These are phyloP conservation scores for Zelopaecilomyces penicillatus DNA, from an alignment of 2,329 filamentous ascomycete species.

Conservation along the genomic window DNA sequence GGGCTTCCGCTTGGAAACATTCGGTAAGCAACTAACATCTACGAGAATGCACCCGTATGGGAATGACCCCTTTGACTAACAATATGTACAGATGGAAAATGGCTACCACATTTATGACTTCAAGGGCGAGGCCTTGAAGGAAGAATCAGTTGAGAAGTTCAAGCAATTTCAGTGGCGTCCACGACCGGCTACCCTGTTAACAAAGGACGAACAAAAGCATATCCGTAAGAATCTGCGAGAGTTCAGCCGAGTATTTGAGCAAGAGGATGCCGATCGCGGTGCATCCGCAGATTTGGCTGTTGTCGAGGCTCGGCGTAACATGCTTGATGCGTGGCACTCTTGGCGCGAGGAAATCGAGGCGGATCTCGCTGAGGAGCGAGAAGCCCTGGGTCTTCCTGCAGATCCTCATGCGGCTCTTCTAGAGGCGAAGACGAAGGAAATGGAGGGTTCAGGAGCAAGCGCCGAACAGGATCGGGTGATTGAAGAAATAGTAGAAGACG, in stretches of 20 bases:
- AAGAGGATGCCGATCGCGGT: constrained; percentile 87
- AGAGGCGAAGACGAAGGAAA: constrained; percentile 44
- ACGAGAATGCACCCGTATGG: not conserved
- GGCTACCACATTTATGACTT: constrained; percentile 98
- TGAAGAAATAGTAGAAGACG: constrained; percentile 84
- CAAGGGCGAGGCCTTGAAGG: constrained; percentile 77
- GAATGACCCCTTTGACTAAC: not conserved
- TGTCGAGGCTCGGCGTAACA: constrained; percentile 72
- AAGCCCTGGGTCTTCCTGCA: constrained; percentile 55
- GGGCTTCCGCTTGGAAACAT: constrained; percentile 93
- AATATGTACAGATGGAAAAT: constrained; percentile 76
- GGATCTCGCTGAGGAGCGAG: constrained; percentile 64
- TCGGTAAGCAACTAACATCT: constrained; percentile 53
- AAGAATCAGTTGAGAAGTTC: constrained; percentile 92
- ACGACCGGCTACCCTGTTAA: constrained; percentile 79
- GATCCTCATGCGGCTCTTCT: constrained; percentile 56
- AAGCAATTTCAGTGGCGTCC: constrained; percentile 96
- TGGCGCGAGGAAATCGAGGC: constrained; percentile 71
- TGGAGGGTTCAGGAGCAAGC: constrained; percentile 37
- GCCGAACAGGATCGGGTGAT: constrained; percentile 69
- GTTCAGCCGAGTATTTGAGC: constrained; percentile 90
- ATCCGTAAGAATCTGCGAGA: constrained; percentile 98
- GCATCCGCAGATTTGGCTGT: constrained; percentile 91
- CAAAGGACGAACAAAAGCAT: constrained; percentile 94
- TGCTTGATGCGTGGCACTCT: constrained; percentile 80